These are phyloP conservation scores for Chalaropsis thielavioides DNA, from an alignment of 2,329 filamentous ascomycete genomes.

Conservation along the genomic window DNA sequence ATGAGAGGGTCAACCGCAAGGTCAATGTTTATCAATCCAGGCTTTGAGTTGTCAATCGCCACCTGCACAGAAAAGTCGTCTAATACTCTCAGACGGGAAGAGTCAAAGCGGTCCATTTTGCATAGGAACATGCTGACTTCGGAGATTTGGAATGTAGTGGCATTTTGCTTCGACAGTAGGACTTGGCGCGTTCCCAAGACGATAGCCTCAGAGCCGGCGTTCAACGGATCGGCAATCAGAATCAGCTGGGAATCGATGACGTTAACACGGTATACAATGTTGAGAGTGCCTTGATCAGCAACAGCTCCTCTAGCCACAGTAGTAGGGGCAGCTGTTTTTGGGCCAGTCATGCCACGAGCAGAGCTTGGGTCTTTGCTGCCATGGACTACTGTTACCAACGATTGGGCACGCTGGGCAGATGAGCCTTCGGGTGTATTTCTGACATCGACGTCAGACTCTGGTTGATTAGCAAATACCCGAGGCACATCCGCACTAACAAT, in stretches of 20 bases:
- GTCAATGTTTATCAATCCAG: slow-evolving; percentile 60
- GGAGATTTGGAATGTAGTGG: slow-evolving; percentile 81
- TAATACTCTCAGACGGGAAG: slow-evolving; percentile 74
- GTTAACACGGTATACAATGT: slow-evolving; percentile 76
- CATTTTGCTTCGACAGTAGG: slow-evolving; percentile 82
- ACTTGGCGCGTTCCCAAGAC: slow-evolving; percentile 91
- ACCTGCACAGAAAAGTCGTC: slow-evolving; percentile 91
- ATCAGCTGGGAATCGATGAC: slow-evolving; percentile 94
- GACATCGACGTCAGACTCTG: slow-evolving; percentile 42
- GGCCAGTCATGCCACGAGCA: background rate
- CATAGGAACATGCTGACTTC: slow-evolving; percentile 97
- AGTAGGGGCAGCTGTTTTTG: slow-evolving; percentile 1
- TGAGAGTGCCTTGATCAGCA: slow-evolving; percentile 36
- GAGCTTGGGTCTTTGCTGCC: slow-evolving; percentile 6
- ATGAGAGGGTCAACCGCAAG: slow-evolving; percentile 85
- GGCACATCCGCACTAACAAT: slow-evolving; percentile 34
- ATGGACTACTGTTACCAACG: slow-evolving; percentile 27
- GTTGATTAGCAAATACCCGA: slow-evolving; percentile 36
- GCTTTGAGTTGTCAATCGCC: slow-evolving; percentile 59
- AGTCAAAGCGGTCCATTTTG: slow-evolving; percentile 95
- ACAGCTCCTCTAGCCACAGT: slow-evolving; percentile 22
- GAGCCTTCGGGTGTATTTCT: background rate
- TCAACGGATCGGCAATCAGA: slow-evolving; percentile 84
- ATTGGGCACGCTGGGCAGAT: background rate
- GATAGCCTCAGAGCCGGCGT: slow-evolving; percentile 83